Base-by-base conservation (phyloP, 2,329 filamentous ascomycete genomes). In the Madurella fahalii region DNA sequence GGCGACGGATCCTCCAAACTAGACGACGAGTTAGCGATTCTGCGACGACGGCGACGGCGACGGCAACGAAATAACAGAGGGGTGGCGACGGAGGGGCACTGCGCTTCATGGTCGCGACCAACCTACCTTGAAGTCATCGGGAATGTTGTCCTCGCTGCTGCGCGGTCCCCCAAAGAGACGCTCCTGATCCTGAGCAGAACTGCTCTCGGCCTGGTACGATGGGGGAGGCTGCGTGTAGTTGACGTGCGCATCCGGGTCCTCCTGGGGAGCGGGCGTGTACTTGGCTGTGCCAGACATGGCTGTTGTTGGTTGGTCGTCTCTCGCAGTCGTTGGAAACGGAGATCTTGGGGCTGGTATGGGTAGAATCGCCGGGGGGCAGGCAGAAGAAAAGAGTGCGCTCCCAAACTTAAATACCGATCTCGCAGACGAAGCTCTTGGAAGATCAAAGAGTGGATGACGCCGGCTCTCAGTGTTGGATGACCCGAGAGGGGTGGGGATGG, bases 1-100 rank as follows among this genome's bases (percentile, higher is more conserved):
- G 62, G 92, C 87, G 56, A 97, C 92, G 16, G 87, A 90, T 58
- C 91, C 92, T 64, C 93, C 94, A 68, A 95, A 97, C 89, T 90
- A 67, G 32, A 39, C n/a, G 47, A 2, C 3, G 15, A 32, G 47
- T 54, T 20, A 53, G 51, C 25, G 11, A 34, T 50, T 12, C 18
- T 47, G 18, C 30, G 30, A 5, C 40, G 34, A 41, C 37, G n/a
- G 18, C 16, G 17, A 30, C 30, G 30, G 11, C 40, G 34, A 41
- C 37, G n/a, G 18, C 16, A 17, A 30, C 7, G 12, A 41, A 17
- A 13, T 30, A 18, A 13, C 52, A 15, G 43, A 32, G 25, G 25
- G 25, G 15, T 16, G 11, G 34, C 34, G 34, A 37, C 11, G 34
- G 34, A 37, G 34, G 13, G 34, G 34, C 34, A 15, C 34, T 5